Evolutionary conservation across 352 stramenopile genomes (phyloP), one percentile per base, ranked within the genome.

Genomic region (Phytopythium kandeliae): DNA sequence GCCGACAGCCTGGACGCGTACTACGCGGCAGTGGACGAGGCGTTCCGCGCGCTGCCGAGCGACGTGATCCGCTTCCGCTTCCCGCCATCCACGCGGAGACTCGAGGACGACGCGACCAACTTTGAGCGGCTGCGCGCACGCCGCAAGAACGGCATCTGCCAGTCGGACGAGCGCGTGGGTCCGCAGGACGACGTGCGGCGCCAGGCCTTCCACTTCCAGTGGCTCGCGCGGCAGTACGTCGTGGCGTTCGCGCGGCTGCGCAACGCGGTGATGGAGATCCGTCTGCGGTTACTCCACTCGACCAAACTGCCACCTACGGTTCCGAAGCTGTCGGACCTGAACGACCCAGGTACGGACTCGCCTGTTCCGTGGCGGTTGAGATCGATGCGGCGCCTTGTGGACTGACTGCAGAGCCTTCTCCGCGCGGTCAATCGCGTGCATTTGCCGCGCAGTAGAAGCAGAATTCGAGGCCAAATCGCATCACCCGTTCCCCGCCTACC

Each of bases 391-490:
- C 8, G 19, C n/a, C n/a, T n/a, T n/a, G n/a, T n/a, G 15, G 17
- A 42, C 19, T 61, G n/a, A 57, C 35, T 31, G 12, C 22, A 46
- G 22, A 33, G 15, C 31, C 40, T 46, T 4, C 31, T 21, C 6
- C 24, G 22, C 22, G 25, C 24, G 22, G 24, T 4, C 40, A 24
- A 25, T 31, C 40, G 26, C 22, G 41, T 28, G 38, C 24, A 19
- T 56, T 74, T 74, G 37, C 40, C 52, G 60, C 62, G 64, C 65
- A 89, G 80, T 89, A 71, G 80, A 89, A 74, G 78, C 68, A 69
- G 84, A 94, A 64, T 90, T 92, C 65, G 84, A 94, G 58, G 65
- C 79, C 28, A 92, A 92, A 56, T 74, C 70, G 25, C 69, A 91
- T 38, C 79, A 80, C 0, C 84, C 84, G 26, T 91, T 92, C 49